Conservation (phyloP, 495 filamentous ascomycete genomes). For the Lasiosphaeriaceae sp. region DNA sequence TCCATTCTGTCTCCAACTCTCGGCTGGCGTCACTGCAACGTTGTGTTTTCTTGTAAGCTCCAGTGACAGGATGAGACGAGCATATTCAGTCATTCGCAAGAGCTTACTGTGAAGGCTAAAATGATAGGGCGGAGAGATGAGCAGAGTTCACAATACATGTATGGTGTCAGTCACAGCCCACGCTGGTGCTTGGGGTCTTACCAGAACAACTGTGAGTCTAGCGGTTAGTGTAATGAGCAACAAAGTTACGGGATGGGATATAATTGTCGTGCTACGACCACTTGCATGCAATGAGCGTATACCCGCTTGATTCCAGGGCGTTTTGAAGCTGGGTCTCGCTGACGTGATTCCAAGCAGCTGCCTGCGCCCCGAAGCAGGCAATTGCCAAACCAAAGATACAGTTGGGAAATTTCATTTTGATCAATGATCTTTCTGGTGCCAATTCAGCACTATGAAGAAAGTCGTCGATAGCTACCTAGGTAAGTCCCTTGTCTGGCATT, state of each 20-base stretch:
- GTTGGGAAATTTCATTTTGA: not conserved
- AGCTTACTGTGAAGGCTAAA: conserved; percentile 10
- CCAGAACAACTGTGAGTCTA: conserved; percentile 14
- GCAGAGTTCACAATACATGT: too few species aligned
- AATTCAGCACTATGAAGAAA: too few species aligned
- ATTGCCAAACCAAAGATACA: not conserved
- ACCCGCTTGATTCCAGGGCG: conserved; percentile 29
- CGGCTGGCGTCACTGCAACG: conserved; percentile 9
- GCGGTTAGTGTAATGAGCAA: not conserved
- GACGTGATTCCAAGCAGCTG: conserved; percentile 32
- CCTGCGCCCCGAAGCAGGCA: not conserved
- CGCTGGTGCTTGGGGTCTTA: conserved; percentile 2
- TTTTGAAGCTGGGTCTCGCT: conserved; percentile 29
- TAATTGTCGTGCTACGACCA: conserved; percentile 8
- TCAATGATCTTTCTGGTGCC: too few species aligned
- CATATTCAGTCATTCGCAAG: not conserved
- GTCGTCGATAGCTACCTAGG: too few species aligned
- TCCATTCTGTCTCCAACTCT: conserved; percentile 20
- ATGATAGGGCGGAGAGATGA: too few species aligned
- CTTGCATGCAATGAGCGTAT: conserved; percentile 42
- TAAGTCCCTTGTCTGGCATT: too few species aligned
- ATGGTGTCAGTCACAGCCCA: not conserved
- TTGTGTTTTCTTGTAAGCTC: not conserved
- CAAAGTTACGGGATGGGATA: not conserved
- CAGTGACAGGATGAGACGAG: not conserved